Percentiles rank a stretch among this genome's conserved stretches.
phyloP scores from a whole-genome alignment of 2,329 filamentous ascomycete genomes.

The Penicillium capsulatum region DNA sequence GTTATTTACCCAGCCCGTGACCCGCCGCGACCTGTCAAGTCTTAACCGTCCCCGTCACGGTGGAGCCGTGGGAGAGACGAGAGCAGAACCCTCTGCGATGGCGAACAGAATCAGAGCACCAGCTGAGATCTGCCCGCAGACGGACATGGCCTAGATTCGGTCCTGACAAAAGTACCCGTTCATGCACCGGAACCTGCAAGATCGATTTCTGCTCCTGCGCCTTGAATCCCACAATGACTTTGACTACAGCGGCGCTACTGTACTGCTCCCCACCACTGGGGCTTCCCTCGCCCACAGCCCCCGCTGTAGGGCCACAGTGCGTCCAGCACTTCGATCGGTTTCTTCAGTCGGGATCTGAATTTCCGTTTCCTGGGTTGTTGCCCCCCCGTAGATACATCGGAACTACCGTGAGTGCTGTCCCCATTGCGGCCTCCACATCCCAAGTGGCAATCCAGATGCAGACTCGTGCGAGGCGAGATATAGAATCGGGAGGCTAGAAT shows the following conservation, averaged over 20 bases:
- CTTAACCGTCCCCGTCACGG: constrained; percentile 11
- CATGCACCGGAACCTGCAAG: constrained; percentile 17
- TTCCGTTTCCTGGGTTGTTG: neutral
- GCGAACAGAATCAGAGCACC: neutral
- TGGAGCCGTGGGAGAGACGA: constrained; percentile 1
- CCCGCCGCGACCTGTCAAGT: constrained; percentile 22
- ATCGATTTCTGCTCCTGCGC: constrained; percentile 7
- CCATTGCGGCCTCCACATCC: neutral
- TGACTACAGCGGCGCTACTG: constrained; percentile 13
- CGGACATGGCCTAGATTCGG: constrained; percentile 2
- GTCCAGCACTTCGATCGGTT: constrained; percentile 9
- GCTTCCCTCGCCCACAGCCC: neutral
- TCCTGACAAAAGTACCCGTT: constrained; percentile 18
- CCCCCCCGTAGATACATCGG: no score
- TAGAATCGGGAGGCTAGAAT: no score
- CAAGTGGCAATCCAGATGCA: no score
- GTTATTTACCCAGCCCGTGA: constrained; percentile 11
- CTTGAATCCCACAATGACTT: constrained; percentile 7
- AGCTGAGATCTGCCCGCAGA: neutral
- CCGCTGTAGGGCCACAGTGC: constrained; percentile 1
- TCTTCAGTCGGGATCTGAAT: constrained; percentile 12
- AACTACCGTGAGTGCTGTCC: no score
- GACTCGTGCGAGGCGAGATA: no score
- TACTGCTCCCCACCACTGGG: constrained; percentile 5
- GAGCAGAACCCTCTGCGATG: no score